Percentiles rank a stretch among this genome's conserved stretches.
These are phyloP conservation scores for Bipolaris gigantea DNA, from an alignment of 2,329 filamentous ascomycete species.

Conservation along the genomic window DNA sequence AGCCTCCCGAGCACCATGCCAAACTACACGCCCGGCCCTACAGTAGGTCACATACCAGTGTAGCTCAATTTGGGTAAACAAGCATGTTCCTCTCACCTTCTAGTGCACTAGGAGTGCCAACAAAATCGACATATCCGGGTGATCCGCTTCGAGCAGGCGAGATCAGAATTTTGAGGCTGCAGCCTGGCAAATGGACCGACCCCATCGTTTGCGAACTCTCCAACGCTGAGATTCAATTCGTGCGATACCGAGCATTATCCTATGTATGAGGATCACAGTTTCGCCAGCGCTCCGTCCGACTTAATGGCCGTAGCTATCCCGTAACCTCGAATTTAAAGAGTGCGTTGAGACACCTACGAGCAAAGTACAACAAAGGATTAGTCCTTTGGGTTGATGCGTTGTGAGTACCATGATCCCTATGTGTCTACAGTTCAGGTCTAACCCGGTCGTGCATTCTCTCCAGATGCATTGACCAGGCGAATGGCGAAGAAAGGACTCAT, in stretches of 20 bases:
- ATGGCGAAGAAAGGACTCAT: neutral
- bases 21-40: neutral
- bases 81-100: slow-evolving; percentile 7
- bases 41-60: neutral
- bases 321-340: slow-evolving; percentile 20
- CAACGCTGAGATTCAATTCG: neutral
- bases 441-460: slow-evolving; percentile 16
- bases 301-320: slow-evolving; percentile 2
- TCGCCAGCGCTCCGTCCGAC: neutral
- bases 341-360: slow-evolving; percentile 16
- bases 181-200: slow-evolving; percentile 16
- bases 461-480: neutral
- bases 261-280: neutral
- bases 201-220: slow-evolving; percentile 14
- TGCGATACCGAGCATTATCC: neutral
- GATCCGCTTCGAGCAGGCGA: neutral
- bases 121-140: neutral
- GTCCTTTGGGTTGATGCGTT: slow-evolving; percentile 25
- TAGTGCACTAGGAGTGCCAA: neutral
- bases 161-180: slow-evolving; percentile 10
- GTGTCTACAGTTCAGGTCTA: neutral
- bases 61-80: neutral
- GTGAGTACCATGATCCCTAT: neutral
- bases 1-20: neutral
- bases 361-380: slow-evolving; percentile 1